Evolutionary conservation across 2,329 filamentous ascomycete genomes (phyloP), one percentile per base, ranked within the genome.

Genomic region (Rutstroemia sp.): DNA sequence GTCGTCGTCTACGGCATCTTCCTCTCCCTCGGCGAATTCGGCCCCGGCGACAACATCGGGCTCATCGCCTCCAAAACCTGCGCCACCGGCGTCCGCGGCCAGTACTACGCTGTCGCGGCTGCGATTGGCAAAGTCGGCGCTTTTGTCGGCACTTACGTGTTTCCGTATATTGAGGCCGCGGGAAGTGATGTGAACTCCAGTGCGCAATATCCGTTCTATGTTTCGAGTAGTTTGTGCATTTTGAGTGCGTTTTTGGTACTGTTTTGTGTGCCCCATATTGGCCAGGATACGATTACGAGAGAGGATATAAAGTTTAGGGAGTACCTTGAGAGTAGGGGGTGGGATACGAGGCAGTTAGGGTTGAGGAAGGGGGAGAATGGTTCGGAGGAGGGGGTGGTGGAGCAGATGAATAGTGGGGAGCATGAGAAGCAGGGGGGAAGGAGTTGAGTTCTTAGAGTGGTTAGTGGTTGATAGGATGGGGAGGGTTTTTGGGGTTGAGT

Each of bases 41-140:
- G 92, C 0, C 90, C 92, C 0, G 92, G 92, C 12, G 88, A 96
- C 75, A 96, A 96, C 70, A 95, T 96, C 63, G 91, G 91, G 2
- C 79, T 96, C 0, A 72, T 95, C 30, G 91, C 92, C 0, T 87
- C 88, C 48, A 96, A 96, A 76, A 92, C 89, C 2, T 91, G 85
- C 65, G 90, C 92, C 0, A 96, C 92, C 4, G 87, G 88, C 18
- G 86, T 96, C n/a, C 81, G 91, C 41, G 92, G 91, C 2, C 82
- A 88, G 67, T 87, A 86, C 71, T 86, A 87, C 63, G 83, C 86
- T 5, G 79, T 89, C 46, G 87, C 87, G 0, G 87, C 88, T 0
- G 87, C 87, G 0, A 66, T 83, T 2, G 88, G 88, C 59, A 92
- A 91, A 71, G 80, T 91, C 39, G 86, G 86, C 50, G 92, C 90